Evolutionary conservation across 2,329 filamentous ascomycete species (phyloP), one percentile per base, ranked within the genome.

Genomic region (Clonostachys rhizophaga): DNA sequence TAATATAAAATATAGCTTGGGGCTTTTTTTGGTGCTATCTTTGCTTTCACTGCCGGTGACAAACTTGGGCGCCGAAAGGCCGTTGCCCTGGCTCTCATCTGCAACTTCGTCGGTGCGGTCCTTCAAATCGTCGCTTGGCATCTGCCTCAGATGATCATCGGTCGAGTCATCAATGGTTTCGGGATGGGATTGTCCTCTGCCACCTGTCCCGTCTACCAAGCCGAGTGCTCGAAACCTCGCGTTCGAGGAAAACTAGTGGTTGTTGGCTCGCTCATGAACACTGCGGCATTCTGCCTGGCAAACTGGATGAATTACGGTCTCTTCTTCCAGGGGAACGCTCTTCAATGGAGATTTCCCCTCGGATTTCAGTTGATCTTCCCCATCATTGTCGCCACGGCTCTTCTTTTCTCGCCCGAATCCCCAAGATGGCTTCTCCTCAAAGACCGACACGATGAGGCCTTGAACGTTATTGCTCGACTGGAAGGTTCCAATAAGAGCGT

Each of bases 381-480:
- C 4, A 55, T 65, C 16, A 57, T 67, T 24, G 58, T 70, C 34
- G 53, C 58, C 9, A 55, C 58, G 2, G 46, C 60, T 14, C 55
- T 67, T 3, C 46, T 58, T 1, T 57, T 64, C 30, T 58, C 66
- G 7, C 71, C 72, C 3, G 77, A 80, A 52, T 74, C 69, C 1
- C 76, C 76, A 1, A 68, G 76, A 36, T 81, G 72, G 71, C 58
- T 78, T n/a, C 57, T 79, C 17, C 59, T 74, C 9, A 54, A 80
- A 47, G 75, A 79, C 49, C 74, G 76, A n/a, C 68, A 75, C 14
- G 75, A 81, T 11, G 70, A 83, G 48, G 79, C 79, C 1, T 63
- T 75, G n/a, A 63, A 70, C 6, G 74, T 79, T 5, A 70, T 88
- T 48, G 71, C 75, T 8, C 76, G 75, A 50, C 81, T 79, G 49